Base-by-base conservation (phyloP, 2,329 filamentous ascomycete species). In the Talaromyces albobiverticillius region DNA sequence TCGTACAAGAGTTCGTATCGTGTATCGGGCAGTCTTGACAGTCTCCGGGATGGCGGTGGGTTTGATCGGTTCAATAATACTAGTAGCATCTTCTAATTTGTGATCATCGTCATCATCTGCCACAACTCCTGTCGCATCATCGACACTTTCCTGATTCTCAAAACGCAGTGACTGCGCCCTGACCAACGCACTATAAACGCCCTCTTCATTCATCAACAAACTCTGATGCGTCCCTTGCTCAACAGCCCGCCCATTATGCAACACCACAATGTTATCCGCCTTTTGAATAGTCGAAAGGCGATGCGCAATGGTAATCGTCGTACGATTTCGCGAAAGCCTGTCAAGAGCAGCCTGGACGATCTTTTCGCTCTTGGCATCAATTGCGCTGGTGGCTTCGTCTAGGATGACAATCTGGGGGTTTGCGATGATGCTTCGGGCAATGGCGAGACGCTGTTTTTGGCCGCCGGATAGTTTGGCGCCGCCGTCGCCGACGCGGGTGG, bases 291-390 rank as follows among this genome's bases (percentile, higher is more conserved):
- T 90, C 0, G 86, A 88, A 22, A 89, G 72, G 9, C 86, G 81
- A 65, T 97, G 93, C 0, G 94, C 96, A 62, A 97, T 93, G 60
- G 97, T 84, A 50, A 97, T 89, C 0, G 93, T 97, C 0, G 92
- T 96, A 67, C 89, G 94, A 0, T 82, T 86, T 32, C 73, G 76
- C 18, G 94, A 80, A 92, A 91, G 96, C 16, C 79, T 65, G 6
- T 89, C 81, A 51, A 96, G 86, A 0, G 85, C 82, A 41, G 88
- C 82, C 78, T 95, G 86, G 32, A 96, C 81, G 11, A 85, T 70
- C 0, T 73, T 74, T 57, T 86, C 82, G 52, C 81, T 92, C 8
- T 81, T 77, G 10, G 85, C 82, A 62, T 97, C 93, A 9, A 97
- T 76, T 0, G 89, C 89, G 68, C 90, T 95, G 0, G 90, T 96